Conservation (phyloP, 2,329 filamentous ascomycete species). For the Verticillium alfalfae region DNA sequence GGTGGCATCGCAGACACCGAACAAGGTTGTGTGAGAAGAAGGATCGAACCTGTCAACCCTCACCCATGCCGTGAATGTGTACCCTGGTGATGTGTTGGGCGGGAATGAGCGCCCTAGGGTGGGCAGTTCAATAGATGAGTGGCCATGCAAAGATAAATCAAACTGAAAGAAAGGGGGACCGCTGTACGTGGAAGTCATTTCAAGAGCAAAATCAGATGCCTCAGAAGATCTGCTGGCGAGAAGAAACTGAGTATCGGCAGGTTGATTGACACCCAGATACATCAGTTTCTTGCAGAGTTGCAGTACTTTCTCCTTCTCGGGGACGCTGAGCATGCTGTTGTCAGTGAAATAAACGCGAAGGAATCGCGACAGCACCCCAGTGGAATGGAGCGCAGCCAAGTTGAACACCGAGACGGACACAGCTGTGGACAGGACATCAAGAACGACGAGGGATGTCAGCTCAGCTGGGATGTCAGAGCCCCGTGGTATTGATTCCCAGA, state of each 20-base stretch:
- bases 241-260: constrained; percentile 80
- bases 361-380: constrained; percentile 63
- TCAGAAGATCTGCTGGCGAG: constrained; percentile 45
- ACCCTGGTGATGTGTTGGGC: constrained; percentile 71
- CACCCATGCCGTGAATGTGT: constrained; percentile 87
- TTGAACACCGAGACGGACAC: constrained; percentile 62
- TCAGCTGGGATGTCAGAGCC: constrained; percentile 35
- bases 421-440: constrained; percentile 56
- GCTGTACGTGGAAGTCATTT: constrained; percentile 68
- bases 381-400: constrained; percentile 64
- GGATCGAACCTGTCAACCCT: constrained; percentile 82
- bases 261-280: constrained; percentile 67
- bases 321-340: constrained; percentile 42
- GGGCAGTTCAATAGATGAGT: constrained; percentile 83
- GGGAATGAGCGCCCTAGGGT: constrained; percentile 84
- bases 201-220: constrained; percentile 64
- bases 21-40: constrained; percentile 85
- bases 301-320: constrained; percentile 56
- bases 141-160: constrained; percentile 82
- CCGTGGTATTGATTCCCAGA: constrained; percentile 59
- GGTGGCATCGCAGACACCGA: constrained; percentile 86
- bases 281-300: constrained; percentile 65
- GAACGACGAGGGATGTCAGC: constrained; percentile 56
- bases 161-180: constrained; percentile 87
- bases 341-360: constrained; percentile 55